Conservation (phyloP, 441 rosid genomes). For the Pelargonium myrrhifolium region DNA sequence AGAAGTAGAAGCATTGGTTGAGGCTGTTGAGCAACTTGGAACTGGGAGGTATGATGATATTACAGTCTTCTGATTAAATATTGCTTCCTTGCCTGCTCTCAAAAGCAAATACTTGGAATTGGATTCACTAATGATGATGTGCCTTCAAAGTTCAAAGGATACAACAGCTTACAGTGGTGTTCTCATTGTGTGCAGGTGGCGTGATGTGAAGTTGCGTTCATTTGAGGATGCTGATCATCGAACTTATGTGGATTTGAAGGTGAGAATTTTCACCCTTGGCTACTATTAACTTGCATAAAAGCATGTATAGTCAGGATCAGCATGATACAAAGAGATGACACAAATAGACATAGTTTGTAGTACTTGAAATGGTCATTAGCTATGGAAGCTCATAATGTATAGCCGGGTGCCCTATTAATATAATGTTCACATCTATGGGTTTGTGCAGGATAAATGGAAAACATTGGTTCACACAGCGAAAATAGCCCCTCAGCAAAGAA, state of each 20-base stretch:
- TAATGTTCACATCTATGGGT: background rate
- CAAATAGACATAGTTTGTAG: no score
- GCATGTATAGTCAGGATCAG: no score
- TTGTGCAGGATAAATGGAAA: constrained; percentile 89
- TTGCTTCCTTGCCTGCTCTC: background rate
- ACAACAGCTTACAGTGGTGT: background rate
- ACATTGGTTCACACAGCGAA: constrained; percentile 94
- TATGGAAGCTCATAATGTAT: no score
- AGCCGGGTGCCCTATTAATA: no score
- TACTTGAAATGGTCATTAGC: no score
- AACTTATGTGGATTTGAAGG: constrained; percentile 97
- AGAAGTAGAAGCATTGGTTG: constrained; percentile 96
- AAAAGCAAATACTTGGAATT: background rate
- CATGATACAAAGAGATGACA: no score
- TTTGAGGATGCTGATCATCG: constrained; percentile 87
- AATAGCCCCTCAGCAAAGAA: constrained; percentile 93
- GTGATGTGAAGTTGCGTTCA: constrained; percentile 80
- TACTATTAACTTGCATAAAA: no score
- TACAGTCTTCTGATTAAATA: constrained; percentile 2
- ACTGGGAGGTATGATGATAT: constrained; percentile 66
- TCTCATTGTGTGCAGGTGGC: constrained; percentile 54
- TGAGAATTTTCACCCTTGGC: constrained; percentile 15
- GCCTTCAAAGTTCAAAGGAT: constrained; percentile 5
- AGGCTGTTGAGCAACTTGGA: constrained; percentile 94
- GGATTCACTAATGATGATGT: background rate